Conservation (phyloP, 495 filamentous ascomycete species). For the Chaetomium fimeti region DNA sequence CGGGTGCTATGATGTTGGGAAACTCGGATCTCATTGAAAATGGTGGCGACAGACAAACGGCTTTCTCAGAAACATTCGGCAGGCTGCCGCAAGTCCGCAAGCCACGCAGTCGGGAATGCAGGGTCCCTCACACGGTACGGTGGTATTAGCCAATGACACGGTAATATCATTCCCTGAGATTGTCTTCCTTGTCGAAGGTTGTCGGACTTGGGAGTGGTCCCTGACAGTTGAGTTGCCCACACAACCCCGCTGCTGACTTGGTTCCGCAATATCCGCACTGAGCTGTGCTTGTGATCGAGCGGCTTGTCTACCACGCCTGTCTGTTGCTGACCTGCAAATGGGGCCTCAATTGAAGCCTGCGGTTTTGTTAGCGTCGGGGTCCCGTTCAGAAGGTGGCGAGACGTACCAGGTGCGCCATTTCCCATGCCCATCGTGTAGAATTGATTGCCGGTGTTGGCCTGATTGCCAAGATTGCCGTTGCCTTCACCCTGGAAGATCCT, state of each 20-base stretch:
- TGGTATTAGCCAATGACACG: not conserved
- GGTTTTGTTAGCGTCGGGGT: not conserved
- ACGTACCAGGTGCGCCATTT: constrained; percentile 12
- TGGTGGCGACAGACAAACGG: constrained; percentile 1
- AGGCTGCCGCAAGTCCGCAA: not conserved
- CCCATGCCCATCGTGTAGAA: constrained; percentile 12
- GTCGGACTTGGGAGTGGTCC: not conserved
- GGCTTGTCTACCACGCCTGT: not conserved
- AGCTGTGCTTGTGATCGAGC: not conserved
- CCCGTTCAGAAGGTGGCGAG: not conserved
- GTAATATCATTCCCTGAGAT: not conserved
- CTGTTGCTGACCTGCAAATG: not conserved
- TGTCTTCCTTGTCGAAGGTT: not conserved
- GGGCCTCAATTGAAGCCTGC: constrained; percentile 14
- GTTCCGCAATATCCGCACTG: not conserved
- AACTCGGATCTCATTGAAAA: not conserved
- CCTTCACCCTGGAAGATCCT: constrained; percentile 9
- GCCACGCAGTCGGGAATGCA: not conserved
- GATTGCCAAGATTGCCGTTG: not conserved
- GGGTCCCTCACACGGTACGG: not conserved
- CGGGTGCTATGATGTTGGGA: not conserved
- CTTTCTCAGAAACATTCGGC: not conserved
- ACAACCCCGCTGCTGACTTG: not conserved
- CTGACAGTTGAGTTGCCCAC: not conserved
- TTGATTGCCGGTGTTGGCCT: not conserved